A percentile compares a stretch with the other conserved stretches of the same genome.
Evolutionary conservation across 2,329 filamentous ascomycete genomes (phyloP).

Genomic region (Truncatella angustata): DNA sequence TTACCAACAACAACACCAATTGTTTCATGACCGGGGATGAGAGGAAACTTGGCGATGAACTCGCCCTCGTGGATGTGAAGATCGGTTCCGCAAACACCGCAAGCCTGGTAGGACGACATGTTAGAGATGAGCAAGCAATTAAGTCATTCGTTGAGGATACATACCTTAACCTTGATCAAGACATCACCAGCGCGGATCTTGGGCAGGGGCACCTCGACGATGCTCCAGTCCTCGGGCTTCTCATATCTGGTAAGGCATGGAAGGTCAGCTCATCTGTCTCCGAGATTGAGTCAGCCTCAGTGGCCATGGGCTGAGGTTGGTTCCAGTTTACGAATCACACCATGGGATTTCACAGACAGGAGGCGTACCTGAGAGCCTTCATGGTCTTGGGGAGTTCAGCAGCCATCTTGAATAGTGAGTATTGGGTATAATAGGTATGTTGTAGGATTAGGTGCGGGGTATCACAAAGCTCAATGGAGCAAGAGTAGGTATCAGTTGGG

Average conservation of each 20-base stretch:
- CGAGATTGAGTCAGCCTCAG: not conserved
- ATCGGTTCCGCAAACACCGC: constrained; percentile 36
- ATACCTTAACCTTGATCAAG: constrained; percentile 64
- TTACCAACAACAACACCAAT: constrained; percentile 60
- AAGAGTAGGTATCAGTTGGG: not conserved
- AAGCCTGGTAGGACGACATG: constrained; percentile 19
- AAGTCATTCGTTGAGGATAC: too few relatives aligned
- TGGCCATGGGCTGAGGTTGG: too few relatives aligned
- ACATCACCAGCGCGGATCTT: constrained; percentile 58
- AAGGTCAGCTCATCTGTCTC: constrained; percentile 17
- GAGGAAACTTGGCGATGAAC: constrained; percentile 62
- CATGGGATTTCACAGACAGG: too few relatives aligned
- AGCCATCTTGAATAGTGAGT: constrained; percentile 26
- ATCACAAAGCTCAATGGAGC: not conserved
- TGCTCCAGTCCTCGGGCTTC: constrained; percentile 59
- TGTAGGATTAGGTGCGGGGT: not conserved
- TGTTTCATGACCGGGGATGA: constrained; percentile 68
- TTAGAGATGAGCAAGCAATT: constrained; percentile 12
- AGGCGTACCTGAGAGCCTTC: constrained; percentile 58
- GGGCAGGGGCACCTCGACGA: constrained; percentile 62
- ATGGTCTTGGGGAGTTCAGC: constrained; percentile 33
- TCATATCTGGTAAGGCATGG: constrained; percentile 46
- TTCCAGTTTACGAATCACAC: too few relatives aligned
- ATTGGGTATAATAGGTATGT: constrained; percentile 11
- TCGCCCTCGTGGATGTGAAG: constrained; percentile 66